These are phyloP conservation scores for Kappamyces sp. DNA, from an alignment of 192 early-diverging fungal species.

Conservation along the genomic window DNA sequence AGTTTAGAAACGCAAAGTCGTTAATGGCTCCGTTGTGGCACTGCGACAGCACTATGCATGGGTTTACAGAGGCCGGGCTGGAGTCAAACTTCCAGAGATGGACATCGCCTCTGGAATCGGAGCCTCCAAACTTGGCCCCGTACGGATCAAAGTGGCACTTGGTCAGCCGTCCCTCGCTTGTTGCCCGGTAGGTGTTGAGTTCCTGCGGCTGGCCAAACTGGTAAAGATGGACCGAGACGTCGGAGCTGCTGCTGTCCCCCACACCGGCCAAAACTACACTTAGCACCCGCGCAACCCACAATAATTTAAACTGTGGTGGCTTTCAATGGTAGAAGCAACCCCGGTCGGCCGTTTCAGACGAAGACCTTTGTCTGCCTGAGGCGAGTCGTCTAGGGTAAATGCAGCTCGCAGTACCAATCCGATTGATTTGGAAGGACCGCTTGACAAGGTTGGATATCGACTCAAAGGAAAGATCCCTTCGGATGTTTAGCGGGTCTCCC, in stretches of 20 bases:
- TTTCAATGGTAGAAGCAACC: conserved; percentile 5
- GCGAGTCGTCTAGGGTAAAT: background rate
- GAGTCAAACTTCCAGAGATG: conserved; percentile 74
- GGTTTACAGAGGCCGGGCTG: conserved; percentile 49
- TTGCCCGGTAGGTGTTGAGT: conserved; percentile 54
- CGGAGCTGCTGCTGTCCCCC: conserved; percentile 39
- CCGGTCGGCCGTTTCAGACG: background rate
- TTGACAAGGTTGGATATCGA: no score
- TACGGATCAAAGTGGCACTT: conserved; percentile 66
- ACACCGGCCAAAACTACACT: conserved; percentile 28
- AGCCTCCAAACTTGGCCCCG: conserved; percentile 71
- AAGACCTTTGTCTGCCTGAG: background rate
- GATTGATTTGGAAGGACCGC: no score
- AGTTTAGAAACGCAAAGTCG: conserved; percentile 71
- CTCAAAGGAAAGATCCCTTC: no score
- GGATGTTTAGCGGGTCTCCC: no score
- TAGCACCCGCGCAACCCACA: background rate
- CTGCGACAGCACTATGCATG: conserved; percentile 30
- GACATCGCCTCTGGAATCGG: conserved; percentile 60
- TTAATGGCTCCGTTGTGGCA: conserved; percentile 60
- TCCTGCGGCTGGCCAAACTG: conserved; percentile 71
- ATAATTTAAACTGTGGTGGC: conserved; percentile 9
- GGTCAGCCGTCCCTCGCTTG: conserved; percentile 38
- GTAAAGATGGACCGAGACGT: conserved; percentile 57
- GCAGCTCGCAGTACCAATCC: background rate